A percentile compares a stretch with the other conserved stretches of the same genome.
Conservation (phyloP, 2,329 filamentous ascomycete species). For the Colletotrichum shisoi region DNA sequence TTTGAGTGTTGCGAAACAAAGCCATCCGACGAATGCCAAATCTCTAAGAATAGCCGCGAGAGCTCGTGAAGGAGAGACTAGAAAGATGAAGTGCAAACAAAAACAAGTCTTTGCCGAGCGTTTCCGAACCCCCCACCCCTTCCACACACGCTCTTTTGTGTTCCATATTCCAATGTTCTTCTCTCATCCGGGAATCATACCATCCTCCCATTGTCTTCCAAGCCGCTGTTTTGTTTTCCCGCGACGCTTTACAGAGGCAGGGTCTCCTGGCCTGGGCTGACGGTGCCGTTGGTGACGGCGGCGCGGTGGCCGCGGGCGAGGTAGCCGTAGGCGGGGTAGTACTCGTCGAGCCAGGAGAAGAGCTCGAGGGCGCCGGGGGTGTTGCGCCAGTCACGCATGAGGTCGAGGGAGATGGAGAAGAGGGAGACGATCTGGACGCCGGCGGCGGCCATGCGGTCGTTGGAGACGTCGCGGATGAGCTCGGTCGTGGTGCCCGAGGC, state of each 20-base stretch:
- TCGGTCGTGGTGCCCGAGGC: conserved; percentile 71
- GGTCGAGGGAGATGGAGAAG: conserved; percentile 70
- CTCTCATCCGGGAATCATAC: conserved; percentile 13
- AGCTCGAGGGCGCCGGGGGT: conserved; percentile 62
- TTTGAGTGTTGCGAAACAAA: conserved; percentile 16
- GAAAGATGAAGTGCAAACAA: conserved; percentile 14
- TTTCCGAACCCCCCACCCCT: background rate
- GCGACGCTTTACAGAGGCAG: conserved; percentile 23
- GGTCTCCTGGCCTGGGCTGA: conserved; percentile 62
- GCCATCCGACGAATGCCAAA: background rate
- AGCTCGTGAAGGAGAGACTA: conserved; percentile 27
- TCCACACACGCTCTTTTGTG: too few species aligned
- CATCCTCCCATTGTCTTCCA: conserved; percentile 13
- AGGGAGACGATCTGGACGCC: conserved; percentile 70
- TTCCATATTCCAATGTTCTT: background rate
- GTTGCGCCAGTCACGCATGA: conserved; percentile 75
- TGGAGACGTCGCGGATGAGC: conserved; percentile 69
- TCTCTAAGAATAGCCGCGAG: conserved; percentile 17
- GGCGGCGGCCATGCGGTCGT: conserved; percentile 70
- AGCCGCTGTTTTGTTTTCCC: too few species aligned
- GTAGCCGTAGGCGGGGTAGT: conserved; percentile 70
- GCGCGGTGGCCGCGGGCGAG: conserved; percentile 68
- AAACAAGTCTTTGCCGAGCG: background rate
- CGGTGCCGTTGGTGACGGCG: conserved; percentile 66
- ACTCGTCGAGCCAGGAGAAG: conserved; percentile 70